Evolutionary conservation across 2,329 filamentous ascomycete genomes (phyloP), one percentile per base, ranked within the genome.

Genomic region (Rhinocladiella similis): DNA sequence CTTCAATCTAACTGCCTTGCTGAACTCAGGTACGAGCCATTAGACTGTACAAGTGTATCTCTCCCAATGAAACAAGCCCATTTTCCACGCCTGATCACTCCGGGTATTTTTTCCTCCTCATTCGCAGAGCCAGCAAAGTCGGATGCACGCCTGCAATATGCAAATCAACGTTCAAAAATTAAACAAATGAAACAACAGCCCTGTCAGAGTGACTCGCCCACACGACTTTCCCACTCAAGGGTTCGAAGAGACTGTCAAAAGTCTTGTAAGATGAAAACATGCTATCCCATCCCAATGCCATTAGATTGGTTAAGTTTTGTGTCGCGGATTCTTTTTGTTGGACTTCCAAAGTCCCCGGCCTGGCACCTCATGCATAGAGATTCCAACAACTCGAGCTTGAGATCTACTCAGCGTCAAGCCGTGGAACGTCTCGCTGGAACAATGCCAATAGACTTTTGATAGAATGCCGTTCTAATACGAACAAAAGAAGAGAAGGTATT

Each of bases 401-500:
- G 35, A 12, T 47, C 20, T 29, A 48, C 55, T 41, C 29, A 50
- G 55, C 55, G 53, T 58, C 47, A 41, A 56, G 47, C 39, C 53
- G 35, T 49, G 22, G 46, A 50, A 61, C 51, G 58, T 51, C 58
- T 50, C 58, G 58, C 58, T 61, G 52, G 54, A 57, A 54, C 14
- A 50, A 59, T 54, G 53, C 55, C 59, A 50, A 59, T 39, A 54
- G 47, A 61, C 56, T 61, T 61, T 36, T 50, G 47, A 43, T 49
- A 22, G 49, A 53, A 57, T 61, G 53, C 54, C 47, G 45, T 54
- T 61, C 59, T 61, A 61, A 54, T 54, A 59, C 42, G 48, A 59
- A 59, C 55, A 56, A 27, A 51, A 43, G 56, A 56, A 53, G 36
- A 33, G 49, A 56, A 54, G 35, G 52, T 33, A 9, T 42, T 33